Conservation (phyloP, 1,284 basidiomycete species). For the Sanghuangporus baumii region DNA sequence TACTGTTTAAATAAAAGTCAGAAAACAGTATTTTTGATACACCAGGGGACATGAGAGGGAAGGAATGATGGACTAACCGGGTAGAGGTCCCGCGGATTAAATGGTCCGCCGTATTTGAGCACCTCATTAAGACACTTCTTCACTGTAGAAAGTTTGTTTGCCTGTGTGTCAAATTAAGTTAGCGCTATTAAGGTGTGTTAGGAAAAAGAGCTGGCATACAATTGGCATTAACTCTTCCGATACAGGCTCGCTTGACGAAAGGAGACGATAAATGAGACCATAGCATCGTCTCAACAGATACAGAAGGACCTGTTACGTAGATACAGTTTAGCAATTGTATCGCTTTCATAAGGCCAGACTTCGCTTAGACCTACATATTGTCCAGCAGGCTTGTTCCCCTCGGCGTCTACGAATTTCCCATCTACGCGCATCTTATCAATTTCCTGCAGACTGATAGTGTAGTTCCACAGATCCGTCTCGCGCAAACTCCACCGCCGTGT, state of each 20-base stretch:
- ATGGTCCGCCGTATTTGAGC: constrained; percentile 93
- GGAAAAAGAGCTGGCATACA: constrained; percentile 42
- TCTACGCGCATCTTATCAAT: constrained; percentile 97
- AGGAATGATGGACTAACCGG: constrained; percentile 53
- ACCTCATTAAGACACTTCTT: constrained; percentile 98
- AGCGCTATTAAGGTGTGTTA: not conserved
- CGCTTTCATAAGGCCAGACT: not conserved
- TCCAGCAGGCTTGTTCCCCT: constrained; percentile 86
- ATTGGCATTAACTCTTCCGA: constrained; percentile 97
- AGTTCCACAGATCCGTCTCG: constrained; percentile 95
- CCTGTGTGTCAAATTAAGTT: constrained; percentile 40
- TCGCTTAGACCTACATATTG: constrained; percentile 69
- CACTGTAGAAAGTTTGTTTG: constrained; percentile 89
- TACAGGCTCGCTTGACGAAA: constrained; percentile 98
- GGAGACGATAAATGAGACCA: constrained; percentile 89
- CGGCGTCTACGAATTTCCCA: constrained; percentile 93
- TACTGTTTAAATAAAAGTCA: constrained; percentile 47
- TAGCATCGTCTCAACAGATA: constrained; percentile 94
- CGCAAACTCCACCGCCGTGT: constrained; percentile 97
- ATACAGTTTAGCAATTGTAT: not conserved
- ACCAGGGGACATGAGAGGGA: not conserved
- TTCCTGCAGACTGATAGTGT: constrained; percentile 90
- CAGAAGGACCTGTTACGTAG: constrained; percentile 65
- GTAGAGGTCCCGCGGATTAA: constrained; percentile 93
- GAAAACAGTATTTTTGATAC: not conserved